Evolutionary conservation across 1,139 yeast species (phyloP).

Genomic region (Geotrichum candidum): DNA sequence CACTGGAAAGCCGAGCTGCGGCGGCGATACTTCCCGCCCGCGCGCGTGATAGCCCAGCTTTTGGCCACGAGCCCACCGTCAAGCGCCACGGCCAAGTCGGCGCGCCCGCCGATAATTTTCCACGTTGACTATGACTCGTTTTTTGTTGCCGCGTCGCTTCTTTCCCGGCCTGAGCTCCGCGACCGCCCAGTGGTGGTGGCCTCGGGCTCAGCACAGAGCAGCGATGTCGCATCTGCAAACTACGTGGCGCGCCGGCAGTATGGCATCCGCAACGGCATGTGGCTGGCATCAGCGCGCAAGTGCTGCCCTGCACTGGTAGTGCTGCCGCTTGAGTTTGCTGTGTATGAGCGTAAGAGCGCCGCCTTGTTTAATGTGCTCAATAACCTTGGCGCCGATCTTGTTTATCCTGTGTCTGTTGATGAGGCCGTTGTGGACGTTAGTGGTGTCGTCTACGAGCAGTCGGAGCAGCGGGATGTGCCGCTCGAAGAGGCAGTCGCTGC

Average conservation of each 20-base stretch:
- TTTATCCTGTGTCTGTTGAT: conserved; percentile 85
- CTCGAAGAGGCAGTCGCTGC: conserved; percentile 5
- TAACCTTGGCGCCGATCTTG: conserved; percentile 45
- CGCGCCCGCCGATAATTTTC: conserved; percentile 39
- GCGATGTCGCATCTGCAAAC: conserved; percentile 90
- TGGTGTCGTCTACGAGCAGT: not conserved
- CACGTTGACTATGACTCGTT: conserved; percentile 94
- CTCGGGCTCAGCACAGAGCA: conserved; percentile 55
- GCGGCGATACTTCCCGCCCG: conserved; percentile 46
- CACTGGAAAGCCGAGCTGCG: conserved; percentile 78
- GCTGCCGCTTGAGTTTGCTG: conserved; percentile 67
- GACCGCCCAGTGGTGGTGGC: conserved; percentile 74
- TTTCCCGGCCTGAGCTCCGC: conserved; percentile 45
- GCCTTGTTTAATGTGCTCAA: conserved; percentile 46
- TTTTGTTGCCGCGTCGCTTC: conserved; percentile 79
- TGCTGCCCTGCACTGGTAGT: conserved; percentile 60
- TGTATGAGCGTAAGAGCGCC: conserved; percentile 59
- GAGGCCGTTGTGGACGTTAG: conserved; percentile 77
- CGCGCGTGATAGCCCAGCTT: not conserved
- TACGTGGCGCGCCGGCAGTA: conserved; percentile 61
- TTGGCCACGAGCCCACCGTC: not conserved
- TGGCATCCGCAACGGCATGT: conserved; percentile 86
- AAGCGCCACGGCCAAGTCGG: not conserved
- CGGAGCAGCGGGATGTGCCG: not conserved
- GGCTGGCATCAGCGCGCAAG: conserved; percentile 61